A percentile compares a stretch with the other conserved stretches of the same genome.
phyloP scores from a whole-genome alignment of 495 filamentous ascomycete genomes.

The Neurospora sp. region DNA sequence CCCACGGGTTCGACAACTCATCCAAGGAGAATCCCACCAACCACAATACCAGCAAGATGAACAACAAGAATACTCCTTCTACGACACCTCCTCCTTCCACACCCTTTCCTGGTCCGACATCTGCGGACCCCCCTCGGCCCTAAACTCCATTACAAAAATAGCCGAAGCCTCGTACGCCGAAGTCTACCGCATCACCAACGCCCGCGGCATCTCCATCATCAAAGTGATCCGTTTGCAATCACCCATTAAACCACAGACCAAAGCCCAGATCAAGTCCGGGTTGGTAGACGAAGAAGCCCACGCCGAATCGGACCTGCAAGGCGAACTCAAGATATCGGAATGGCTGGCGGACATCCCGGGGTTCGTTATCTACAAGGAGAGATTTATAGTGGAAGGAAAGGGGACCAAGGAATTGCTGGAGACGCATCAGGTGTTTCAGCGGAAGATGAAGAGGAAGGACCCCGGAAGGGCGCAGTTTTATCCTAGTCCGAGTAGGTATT shows the following conservation, averaged over 20 bases:
- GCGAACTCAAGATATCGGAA: conserved; percentile 67
- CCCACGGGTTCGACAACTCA: background rate
- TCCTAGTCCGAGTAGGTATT: conserved; percentile 48
- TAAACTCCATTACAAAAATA: conserved; percentile 49
- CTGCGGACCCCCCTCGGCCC: conserved; percentile 23
- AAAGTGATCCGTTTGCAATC: conserved; percentile 42
- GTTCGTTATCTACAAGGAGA: conserved; percentile 83
- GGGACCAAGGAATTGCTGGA: conserved; percentile 51
- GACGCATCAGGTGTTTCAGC: conserved; percentile 54
- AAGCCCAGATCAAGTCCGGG: conserved; percentile 33
- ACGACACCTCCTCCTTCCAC: conserved; percentile 15
- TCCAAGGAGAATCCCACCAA: background rate
- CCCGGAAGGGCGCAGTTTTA: conserved; percentile 55
- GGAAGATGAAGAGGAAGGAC: conserved; percentile 47
- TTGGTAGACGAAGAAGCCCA: conserved; percentile 40
- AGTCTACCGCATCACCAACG: conserved; percentile 51
- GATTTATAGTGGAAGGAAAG: conserved; percentile 61
- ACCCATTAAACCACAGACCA: conserved; percentile 35
- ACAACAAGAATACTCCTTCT: background rate
- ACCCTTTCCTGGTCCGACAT: conserved; percentile 41
- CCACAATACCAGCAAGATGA: background rate
- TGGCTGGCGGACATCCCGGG: conserved; percentile 69
- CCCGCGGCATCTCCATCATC: conserved; percentile 39
- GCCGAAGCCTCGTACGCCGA: conserved; percentile 61
- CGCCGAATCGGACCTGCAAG: conserved; percentile 27